Conservation (phyloP, 2,329 filamentous ascomycete genomes). For the Elsinoe fawcettii region DNA sequence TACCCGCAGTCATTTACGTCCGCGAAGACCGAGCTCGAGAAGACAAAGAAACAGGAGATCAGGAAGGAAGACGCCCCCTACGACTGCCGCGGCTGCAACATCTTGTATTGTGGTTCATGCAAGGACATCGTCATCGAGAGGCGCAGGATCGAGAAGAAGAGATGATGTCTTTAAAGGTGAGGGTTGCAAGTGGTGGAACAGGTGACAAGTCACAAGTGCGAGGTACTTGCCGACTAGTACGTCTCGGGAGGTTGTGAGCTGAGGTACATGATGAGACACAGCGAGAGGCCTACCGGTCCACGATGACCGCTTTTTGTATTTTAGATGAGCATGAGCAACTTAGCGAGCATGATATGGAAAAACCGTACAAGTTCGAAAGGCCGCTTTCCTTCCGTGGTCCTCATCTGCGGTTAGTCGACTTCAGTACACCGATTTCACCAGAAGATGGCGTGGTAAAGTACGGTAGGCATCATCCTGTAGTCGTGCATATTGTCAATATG, state of each 20-base stretch:
- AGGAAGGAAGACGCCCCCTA: neutral
- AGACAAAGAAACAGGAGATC: neutral
- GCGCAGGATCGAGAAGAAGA: neutral
- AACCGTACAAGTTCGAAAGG: neutral
- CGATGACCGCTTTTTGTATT: neutral
- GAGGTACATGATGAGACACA: neutral
- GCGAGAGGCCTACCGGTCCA: neutral
- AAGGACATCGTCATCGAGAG: slow-evolving; percentile 15
- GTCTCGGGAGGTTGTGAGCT: too few species aligned
- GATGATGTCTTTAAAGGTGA: neutral
- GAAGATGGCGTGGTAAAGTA: too few species aligned
- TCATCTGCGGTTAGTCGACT: too few species aligned
- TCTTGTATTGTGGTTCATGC: slow-evolving; percentile 2
- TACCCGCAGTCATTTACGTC: too few species aligned
- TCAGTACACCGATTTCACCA: too few species aligned
- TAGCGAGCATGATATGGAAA: neutral
- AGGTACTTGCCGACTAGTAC: too few species aligned
- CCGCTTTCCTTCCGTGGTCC: neutral
- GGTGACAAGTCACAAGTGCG: neutral
- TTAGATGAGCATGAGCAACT: neutral
- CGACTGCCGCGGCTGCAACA: neutral
- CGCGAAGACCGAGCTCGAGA: neutral
- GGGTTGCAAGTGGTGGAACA: neutral
- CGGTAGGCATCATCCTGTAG: too few species aligned
- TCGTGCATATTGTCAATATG: too few species aligned